Evolutionary conservation across 2,329 filamentous ascomycete species (phyloP).

Genomic region (Ophiocordyceps sinensis): DNA sequence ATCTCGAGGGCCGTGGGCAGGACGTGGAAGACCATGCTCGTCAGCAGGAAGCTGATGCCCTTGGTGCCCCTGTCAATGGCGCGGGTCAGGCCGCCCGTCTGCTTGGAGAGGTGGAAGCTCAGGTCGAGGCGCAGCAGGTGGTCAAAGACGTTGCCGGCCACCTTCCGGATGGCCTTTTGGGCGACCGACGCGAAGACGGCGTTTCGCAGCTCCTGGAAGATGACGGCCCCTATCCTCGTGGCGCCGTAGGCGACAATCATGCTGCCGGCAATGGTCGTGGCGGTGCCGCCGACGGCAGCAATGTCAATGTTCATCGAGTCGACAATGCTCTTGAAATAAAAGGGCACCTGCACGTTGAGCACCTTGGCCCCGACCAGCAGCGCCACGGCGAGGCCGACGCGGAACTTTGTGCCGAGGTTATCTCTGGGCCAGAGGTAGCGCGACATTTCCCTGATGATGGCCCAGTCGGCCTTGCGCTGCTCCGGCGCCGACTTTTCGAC

Average conservation of each 20-base stretch:
- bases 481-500: conserved; percentile 51
- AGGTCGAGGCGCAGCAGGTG: conserved; percentile 81
- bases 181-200: conserved; percentile 94
- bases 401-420: conserved; percentile 54
- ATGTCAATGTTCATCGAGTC: conserved; percentile 97
- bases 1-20: conserved; percentile 91
- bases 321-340: conserved; percentile 97
- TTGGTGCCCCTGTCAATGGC: conserved; percentile 96
- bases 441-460: conserved; percentile 96
- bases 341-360: conserved; percentile 93
- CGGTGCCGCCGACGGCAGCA: conserved; percentile 71
- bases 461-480: conserved; percentile 94
- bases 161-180: conserved; percentile 85
- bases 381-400: conserved; percentile 72
- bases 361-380: conserved; percentile 84
- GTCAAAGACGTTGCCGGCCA: conserved; percentile 84
- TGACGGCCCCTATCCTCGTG: conserved; percentile 72
- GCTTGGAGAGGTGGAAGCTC: conserved; percentile 84
- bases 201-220: conserved; percentile 90
- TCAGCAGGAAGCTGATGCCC: conserved; percentile 92
- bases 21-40: conserved; percentile 97
- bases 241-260: conserved; percentile 90
- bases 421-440: conserved; percentile 93
- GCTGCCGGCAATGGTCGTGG: conserved; percentile 74
- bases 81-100: conserved; percentile 85